phyloP scores from a whole-genome alignment of 352 stramenopile species.

The Phytopythium aichiense region DNA sequence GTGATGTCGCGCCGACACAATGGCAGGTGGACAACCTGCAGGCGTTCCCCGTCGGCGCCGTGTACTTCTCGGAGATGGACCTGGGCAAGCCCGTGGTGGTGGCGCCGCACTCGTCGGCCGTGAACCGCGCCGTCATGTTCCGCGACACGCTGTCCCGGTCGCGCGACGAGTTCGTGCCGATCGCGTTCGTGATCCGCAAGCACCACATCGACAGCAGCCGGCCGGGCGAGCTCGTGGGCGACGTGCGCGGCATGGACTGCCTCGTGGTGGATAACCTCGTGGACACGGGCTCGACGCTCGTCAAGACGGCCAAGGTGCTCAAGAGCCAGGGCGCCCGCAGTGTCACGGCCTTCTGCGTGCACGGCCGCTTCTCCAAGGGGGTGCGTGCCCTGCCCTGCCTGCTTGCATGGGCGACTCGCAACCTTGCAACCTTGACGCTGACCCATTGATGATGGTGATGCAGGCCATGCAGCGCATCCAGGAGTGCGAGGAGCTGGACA shows the following conservation, averaged over 20 bases:
- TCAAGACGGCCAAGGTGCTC: constrained; percentile 80
- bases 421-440: no score
- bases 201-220: constrained; percentile 68
- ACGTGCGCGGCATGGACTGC: constrained; percentile 78
- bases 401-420: neutral
- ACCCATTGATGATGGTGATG: neutral
- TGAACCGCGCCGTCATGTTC: constrained; percentile 75
- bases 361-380: constrained; percentile 76
- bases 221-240: constrained; percentile 71
- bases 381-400: constrained; percentile 26
- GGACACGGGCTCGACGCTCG: constrained; percentile 79
- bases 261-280: constrained; percentile 87
- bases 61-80: constrained; percentile 84
- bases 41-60: constrained; percentile 77
- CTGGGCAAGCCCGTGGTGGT: constrained; percentile 71
- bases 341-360: constrained; percentile 79
- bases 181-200: constrained; percentile 84
- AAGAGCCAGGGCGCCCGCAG: constrained; percentile 75
- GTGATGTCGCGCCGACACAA: neutral
- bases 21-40: constrained; percentile 77
- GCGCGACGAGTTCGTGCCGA: constrained; percentile 69
- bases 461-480: constrained; percentile 59
- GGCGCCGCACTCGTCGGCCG: constrained; percentile 75
- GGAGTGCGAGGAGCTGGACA: constrained; percentile 70
- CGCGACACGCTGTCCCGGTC: constrained; percentile 77